Evolutionary conservation across 2,329 filamentous ascomycete genomes (phyloP).

Genomic region (Neopestalotiopsis sp.): DNA sequence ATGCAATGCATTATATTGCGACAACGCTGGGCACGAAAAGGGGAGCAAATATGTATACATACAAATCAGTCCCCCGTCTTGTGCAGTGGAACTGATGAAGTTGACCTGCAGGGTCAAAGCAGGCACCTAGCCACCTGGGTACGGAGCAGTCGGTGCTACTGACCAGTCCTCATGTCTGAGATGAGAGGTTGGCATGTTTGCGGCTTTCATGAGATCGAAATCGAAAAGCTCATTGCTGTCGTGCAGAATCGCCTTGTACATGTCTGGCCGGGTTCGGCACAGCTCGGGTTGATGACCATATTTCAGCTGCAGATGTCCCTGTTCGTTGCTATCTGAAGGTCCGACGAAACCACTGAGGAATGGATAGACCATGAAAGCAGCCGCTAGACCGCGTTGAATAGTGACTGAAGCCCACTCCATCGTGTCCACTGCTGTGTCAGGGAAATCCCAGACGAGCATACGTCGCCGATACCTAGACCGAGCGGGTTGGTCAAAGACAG

Average conservation of each 20-base stretch:
- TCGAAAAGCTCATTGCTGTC: no score
- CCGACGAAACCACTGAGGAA: constrained; percentile 21
- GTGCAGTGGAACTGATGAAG: constrained; percentile 15
- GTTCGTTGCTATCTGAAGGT: background rate
- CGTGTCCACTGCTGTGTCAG: background rate
- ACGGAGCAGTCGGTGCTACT: background rate
- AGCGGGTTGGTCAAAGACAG: constrained; percentile 16
- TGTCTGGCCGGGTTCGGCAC: background rate
- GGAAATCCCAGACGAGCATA: constrained; percentile 27
- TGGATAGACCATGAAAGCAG: constrained; percentile 18
- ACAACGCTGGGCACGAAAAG: no score
- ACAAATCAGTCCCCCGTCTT: background rate
- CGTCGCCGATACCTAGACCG: constrained; percentile 20
- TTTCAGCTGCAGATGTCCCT: constrained; percentile 15
- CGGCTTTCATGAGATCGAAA: no score
- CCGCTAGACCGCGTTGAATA: constrained; percentile 14
- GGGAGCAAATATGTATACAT: background rate
- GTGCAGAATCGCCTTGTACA: no score
- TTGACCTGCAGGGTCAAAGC: constrained; percentile 24
- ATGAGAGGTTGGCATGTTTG: constrained; percentile 22
- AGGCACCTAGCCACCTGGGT: constrained; percentile 17
- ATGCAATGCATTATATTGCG: no score
- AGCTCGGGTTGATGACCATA: constrained; percentile 18
- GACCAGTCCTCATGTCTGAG: constrained; percentile 20
- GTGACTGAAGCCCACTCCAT: background rate